Conservation (phyloP, 345 rosid species). For the Citrus australasica region DNA sequence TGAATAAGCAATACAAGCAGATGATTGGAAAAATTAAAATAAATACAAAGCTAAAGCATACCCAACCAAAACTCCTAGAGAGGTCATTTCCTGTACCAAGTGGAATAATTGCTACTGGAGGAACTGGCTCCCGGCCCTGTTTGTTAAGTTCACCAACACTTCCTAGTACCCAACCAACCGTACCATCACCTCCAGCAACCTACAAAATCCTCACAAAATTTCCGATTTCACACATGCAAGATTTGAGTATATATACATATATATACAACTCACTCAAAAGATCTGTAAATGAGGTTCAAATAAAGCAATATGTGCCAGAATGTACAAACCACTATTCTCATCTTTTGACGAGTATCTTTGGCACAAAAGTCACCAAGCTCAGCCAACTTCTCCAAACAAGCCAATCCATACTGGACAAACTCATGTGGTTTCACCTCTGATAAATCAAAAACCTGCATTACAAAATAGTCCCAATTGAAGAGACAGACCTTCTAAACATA, state of each 20-base stretch:
- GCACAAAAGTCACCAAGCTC: slow-evolving; percentile 70
- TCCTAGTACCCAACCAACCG: slow-evolving; percentile 95
- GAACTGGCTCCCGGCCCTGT: slow-evolving; percentile 59
- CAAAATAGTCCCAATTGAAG: slow-evolving; percentile 5
- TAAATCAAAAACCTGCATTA: slow-evolving; percentile 75
- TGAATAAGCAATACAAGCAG: slow-evolving; percentile 11
- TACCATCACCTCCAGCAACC: slow-evolving; percentile 99
- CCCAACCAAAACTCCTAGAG: slow-evolving; percentile 96
- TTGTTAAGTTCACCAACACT: slow-evolving; percentile 64
- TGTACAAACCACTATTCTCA: slow-evolving; percentile 77
- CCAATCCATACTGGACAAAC: slow-evolving; percentile 78
- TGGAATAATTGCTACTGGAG: slow-evolving; percentile 88
- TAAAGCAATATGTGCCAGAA: background rate
- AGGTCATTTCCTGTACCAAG: slow-evolving; percentile 97
- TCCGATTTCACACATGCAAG: background rate
- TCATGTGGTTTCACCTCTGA: slow-evolving; percentile 76
- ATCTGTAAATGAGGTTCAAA: background rate
- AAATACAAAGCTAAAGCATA: slow-evolving; percentile 31
- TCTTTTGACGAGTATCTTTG: slow-evolving; percentile 65
- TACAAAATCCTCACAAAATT: slow-evolving; percentile 33
- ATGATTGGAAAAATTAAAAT: slow-evolving; percentile 13
- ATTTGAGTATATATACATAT: background rate
- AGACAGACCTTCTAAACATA: background rate
- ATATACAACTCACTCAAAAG: background rate
- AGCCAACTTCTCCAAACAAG: slow-evolving; percentile 74